A percentile compares a stretch with the other conserved stretches of the same genome.
phyloP scores from a whole-genome alignment of 2,329 filamentous ascomycete genomes.

The Clonostachys chloroleuca region DNA sequence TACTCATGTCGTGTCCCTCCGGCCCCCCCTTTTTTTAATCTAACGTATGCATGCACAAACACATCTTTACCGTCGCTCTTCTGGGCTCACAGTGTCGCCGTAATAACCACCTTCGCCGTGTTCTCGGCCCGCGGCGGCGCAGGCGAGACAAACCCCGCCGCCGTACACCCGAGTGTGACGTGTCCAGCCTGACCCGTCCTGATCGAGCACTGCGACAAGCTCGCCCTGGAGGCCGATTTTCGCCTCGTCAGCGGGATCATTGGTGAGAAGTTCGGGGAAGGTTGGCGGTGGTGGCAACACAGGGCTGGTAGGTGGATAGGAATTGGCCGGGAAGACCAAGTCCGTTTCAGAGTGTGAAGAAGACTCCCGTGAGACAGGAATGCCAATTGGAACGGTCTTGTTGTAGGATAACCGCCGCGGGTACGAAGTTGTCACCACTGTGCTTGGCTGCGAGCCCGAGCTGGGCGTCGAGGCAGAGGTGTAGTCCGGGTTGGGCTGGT shows the following conservation, averaged over 20 bases:
- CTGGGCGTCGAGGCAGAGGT: slow-evolving; percentile 14
- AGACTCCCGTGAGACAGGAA: slow-evolving; percentile 15
- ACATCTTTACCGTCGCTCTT: slow-evolving; percentile 4
- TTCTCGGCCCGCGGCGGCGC: slow-evolving; percentile 39
- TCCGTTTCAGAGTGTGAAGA: slow-evolving; percentile 11
- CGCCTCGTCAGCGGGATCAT: slow-evolving; percentile 13
- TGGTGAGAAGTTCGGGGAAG: background rate
- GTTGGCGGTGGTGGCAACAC: slow-evolving; percentile 39
- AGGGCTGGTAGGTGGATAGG: slow-evolving; percentile 42
- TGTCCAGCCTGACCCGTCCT: slow-evolving; percentile 45
- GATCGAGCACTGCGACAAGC: slow-evolving; percentile 42
- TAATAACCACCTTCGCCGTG: slow-evolving; percentile 44
- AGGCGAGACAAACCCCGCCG: slow-evolving; percentile 52
- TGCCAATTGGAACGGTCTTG: slow-evolving; percentile 28
- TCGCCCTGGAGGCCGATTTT: slow-evolving; percentile 43
- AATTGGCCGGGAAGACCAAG: slow-evolving; percentile 36
- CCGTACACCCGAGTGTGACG: slow-evolving; percentile 57
- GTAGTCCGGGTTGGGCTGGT: slow-evolving; percentile 47
- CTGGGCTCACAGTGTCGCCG: slow-evolving; percentile 20
- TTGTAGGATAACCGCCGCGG: slow-evolving; percentile 37
- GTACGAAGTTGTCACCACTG: slow-evolving; percentile 16
- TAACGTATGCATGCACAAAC: background rate
- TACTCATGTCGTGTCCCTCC: background rate
- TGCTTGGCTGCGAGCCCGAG: slow-evolving; percentile 5
- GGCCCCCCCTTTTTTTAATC: background rate